phyloP scores from a whole-genome alignment of 768 basidiomycete genomes.

The Fibroporia radiculosa region DNA sequence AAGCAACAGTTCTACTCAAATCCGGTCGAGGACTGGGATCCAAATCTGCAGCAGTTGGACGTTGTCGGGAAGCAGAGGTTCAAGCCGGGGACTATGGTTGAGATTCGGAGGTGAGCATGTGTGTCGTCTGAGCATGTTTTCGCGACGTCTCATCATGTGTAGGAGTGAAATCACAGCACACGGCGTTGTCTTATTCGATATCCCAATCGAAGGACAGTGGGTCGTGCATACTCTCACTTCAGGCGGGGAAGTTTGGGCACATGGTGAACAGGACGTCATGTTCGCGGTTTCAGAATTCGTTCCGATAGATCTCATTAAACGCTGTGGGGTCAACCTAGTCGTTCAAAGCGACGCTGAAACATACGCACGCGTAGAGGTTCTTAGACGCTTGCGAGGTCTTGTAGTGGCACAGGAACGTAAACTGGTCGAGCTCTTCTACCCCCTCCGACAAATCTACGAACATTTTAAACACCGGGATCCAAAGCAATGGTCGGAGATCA shows the following conservation, averaged over 20 bases:
- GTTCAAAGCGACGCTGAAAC: conserved; percentile 24
- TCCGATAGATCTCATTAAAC: conserved; percentile 33
- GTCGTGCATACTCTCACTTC: conserved; percentile 8
- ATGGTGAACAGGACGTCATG: conserved; percentile 44
- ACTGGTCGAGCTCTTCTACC: conserved; percentile 17
- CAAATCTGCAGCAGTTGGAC: conserved; percentile 2
- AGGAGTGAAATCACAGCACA: conserved; percentile 4
- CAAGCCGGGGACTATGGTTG: conserved; percentile 24
- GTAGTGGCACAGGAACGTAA: conserved; percentile 38
- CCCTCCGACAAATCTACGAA: conserved; percentile 29
- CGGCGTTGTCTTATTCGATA: conserved; percentile 11
- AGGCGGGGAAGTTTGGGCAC: conserved; percentile 46
- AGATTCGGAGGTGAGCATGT: conserved; percentile 20
- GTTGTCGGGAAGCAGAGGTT: conserved; percentile 14
- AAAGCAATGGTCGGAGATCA: conserved; percentile 47
- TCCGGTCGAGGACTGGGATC: background rate
- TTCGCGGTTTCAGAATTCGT: conserved; percentile 56
- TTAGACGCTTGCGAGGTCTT: conserved; percentile 50
- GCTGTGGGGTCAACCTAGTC: conserved; percentile 37
- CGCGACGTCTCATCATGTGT: background rate
- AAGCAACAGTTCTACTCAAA: conserved; percentile 6
- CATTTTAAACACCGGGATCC: conserved; percentile 37
- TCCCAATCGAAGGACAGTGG: conserved; percentile 1
- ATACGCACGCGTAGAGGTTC: conserved; percentile 56
- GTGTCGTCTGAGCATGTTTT: background rate